Evolutionary conservation across 2,329 filamentous ascomycete genomes (phyloP).

Genomic region (Aspergillus intermedius): DNA sequence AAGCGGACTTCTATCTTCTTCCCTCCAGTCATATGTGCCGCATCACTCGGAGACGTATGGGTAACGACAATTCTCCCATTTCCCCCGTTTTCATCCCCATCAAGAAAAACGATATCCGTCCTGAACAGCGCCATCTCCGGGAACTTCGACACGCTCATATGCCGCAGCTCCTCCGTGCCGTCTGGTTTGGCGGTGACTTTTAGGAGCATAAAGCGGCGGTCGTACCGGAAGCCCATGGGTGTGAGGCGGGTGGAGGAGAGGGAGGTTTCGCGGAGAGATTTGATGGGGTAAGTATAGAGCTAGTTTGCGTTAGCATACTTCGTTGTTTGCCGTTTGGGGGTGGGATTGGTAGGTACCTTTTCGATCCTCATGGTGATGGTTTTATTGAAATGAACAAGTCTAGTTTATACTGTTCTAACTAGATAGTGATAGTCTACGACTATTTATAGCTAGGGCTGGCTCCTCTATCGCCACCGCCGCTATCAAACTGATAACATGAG

Average conservation of each 20-base stretch:
- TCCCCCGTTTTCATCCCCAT: slow-evolving; percentile 19
- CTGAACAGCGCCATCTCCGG: slow-evolving; percentile 59
- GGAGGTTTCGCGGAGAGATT: slow-evolving; percentile 59
- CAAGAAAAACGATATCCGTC: slow-evolving; percentile 45
- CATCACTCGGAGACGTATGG: slow-evolving; percentile 24
- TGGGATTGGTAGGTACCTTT: slow-evolving; percentile 18
- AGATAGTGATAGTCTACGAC: too few species aligned
- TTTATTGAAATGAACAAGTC: background rate
- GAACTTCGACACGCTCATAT: slow-evolving; percentile 55
- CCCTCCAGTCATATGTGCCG: slow-evolving; percentile 2
- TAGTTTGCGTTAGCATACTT: slow-evolving; percentile 19
- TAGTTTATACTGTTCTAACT: too few species aligned
- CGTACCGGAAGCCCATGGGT: slow-evolving; percentile 57
- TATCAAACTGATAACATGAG: too few species aligned
- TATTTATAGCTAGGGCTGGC: too few species aligned
- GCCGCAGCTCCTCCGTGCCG: slow-evolving; percentile 32
- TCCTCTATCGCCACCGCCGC: too few species aligned
- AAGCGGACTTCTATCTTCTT: slow-evolving; percentile 51
- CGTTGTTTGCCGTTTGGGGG: background rate
- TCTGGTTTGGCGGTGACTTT: slow-evolving; percentile 37
- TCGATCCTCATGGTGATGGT: slow-evolving; percentile 26
- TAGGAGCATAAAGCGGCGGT: slow-evolving; percentile 66
- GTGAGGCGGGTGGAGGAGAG: slow-evolving; percentile 51
- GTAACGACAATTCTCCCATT: slow-evolving; percentile 36
- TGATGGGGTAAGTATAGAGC: slow-evolving; percentile 69